phyloP scores from a whole-genome alignment of 768 basidiomycete genomes.

The Amanita thiersii region DNA sequence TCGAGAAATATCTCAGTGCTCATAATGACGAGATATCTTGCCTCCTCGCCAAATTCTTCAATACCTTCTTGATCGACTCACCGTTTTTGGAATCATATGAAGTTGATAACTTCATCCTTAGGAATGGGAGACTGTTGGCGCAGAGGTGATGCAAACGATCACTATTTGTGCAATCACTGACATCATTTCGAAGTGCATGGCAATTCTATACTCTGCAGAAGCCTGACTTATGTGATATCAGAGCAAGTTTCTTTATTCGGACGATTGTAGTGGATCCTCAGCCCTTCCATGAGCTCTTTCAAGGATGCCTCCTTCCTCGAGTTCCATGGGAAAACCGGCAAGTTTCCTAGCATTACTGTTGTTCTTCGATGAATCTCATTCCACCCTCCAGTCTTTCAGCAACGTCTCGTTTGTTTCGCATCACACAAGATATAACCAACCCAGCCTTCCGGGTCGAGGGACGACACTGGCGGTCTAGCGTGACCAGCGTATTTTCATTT shows the following conservation, averaged over 20 bases:
- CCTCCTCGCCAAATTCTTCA: conserved; percentile 54
- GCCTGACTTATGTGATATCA: conserved; percentile 42
- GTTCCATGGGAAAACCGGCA: conserved; percentile 46
- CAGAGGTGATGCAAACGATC: conserved; percentile 37
- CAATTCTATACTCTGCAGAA: conserved; percentile 55
- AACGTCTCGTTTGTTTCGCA: conserved; percentile 49
- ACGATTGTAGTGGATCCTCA: conserved; percentile 55
- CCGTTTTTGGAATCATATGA: conserved; percentile 58
- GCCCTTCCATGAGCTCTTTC: conserved; percentile 47
- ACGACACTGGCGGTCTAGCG: conserved; percentile 59
- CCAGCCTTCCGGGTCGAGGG: conserved; percentile 54
- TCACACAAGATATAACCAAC: conserved; percentile 59
- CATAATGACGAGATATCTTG: conserved; percentile 41
- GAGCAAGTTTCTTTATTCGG: conserved; percentile 50
- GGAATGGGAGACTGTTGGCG: conserved; percentile 50
- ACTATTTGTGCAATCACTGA: conserved; percentile 3
- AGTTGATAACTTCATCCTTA: conserved; percentile 65
- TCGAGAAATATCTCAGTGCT: conserved; percentile 42
- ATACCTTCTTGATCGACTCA: conserved; percentile 50
- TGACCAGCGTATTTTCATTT: conserved; percentile 47
- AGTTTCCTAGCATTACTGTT: conserved; percentile 8
- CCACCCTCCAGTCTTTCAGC: conserved; percentile 35
- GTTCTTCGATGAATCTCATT: conserved; percentile 1
- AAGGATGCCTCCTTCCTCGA: conserved; percentile 26
- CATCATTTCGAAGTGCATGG: conserved; percentile 44